Conservation (phyloP, 768 basidiomycete species). For the Russula dissimulans region DNA sequence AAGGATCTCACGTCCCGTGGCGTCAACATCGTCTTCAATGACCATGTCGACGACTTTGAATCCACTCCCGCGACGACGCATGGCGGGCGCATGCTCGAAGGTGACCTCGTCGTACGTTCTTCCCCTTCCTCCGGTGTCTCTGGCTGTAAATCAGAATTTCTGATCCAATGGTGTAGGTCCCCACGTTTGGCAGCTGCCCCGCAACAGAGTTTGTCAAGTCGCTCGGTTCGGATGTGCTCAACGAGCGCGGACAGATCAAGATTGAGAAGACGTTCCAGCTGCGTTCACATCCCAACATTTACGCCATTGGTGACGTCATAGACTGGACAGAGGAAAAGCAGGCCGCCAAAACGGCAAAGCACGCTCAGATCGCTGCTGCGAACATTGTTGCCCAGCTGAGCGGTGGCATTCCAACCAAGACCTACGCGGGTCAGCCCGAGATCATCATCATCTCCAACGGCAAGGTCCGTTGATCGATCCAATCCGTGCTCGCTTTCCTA, state of each 20-base stretch:
- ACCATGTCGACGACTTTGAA: conserved; percentile 36
- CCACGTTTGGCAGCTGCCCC: conserved; percentile 30
- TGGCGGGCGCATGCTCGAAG: conserved; percentile 38
- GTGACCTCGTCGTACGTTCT: conserved; percentile 49
- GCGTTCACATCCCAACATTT: conserved; percentile 40
- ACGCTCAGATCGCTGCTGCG: conserved; percentile 35
- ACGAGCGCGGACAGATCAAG: conserved; percentile 36
- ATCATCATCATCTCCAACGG: conserved; percentile 32
- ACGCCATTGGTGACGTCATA: conserved; percentile 58
- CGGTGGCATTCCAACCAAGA: conserved; percentile 29
- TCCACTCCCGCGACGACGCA: conserved; percentile 37
- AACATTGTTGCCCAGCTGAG: conserved; percentile 42
- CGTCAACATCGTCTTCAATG: conserved; percentile 42
- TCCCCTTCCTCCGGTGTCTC: no score
- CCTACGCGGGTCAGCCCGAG: conserved; percentile 42
- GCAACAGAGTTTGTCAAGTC: conserved; percentile 46
- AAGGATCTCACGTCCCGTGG: conserved; percentile 35
- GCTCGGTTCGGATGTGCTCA: conserved; percentile 32
- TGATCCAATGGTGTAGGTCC: conserved; percentile 21
- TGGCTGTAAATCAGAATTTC: not conserved
- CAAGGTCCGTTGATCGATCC: conserved; percentile 5
- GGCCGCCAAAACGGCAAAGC: conserved; percentile 36
- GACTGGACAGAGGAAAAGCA: conserved; percentile 59
- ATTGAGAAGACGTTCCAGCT: conserved; percentile 53
- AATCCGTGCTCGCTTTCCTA: not conserved